phyloP scores from a whole-genome alignment of 1,284 basidiomycete species.

The Stygiomarasmius scandens region DNA sequence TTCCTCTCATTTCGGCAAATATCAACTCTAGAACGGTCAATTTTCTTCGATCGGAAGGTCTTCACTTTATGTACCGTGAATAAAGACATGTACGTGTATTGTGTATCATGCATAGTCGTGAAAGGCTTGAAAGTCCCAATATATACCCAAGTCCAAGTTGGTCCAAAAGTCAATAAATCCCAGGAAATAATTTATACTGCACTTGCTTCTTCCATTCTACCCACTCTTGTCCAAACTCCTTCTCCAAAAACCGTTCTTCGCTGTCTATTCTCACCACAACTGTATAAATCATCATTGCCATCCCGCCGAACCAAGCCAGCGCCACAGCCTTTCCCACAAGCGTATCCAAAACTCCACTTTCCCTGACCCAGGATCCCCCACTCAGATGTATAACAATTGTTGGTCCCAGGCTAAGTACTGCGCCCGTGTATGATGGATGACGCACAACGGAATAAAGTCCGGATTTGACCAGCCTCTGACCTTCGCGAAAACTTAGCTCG shows the following conservation, averaged over 20 bases:
- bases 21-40: too few species aligned
- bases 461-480: not conserved
- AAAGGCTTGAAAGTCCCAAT: too few species aligned
- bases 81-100: too few species aligned
- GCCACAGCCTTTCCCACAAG: not conserved
- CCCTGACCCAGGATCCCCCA: conserved; percentile 5
- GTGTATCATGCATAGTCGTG: too few species aligned
- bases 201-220: conserved; percentile 15
- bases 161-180: conserved; percentile 7
- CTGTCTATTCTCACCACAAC: conserved; percentile 1
- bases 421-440: conserved; percentile 8
- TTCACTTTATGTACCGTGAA: too few species aligned
- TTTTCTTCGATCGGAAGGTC: too few species aligned
- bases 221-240: conserved; percentile 16
- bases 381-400: conserved; percentile 4
- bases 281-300: not conserved
- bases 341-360: conserved; percentile 2
- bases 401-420: not conserved
- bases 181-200: conserved; percentile 14
- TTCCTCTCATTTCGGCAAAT: too few species aligned
- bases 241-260: conserved; percentile 10
- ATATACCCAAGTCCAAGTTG: too few species aligned
- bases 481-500: not conserved
- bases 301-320: conserved; percentile 2
- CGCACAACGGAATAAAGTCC: not conserved